Evolutionary conservation across 257 asterid species (phyloP), one percentile per base, ranked within the genome.

Genomic region (Buddleja alternifolia): DNA sequence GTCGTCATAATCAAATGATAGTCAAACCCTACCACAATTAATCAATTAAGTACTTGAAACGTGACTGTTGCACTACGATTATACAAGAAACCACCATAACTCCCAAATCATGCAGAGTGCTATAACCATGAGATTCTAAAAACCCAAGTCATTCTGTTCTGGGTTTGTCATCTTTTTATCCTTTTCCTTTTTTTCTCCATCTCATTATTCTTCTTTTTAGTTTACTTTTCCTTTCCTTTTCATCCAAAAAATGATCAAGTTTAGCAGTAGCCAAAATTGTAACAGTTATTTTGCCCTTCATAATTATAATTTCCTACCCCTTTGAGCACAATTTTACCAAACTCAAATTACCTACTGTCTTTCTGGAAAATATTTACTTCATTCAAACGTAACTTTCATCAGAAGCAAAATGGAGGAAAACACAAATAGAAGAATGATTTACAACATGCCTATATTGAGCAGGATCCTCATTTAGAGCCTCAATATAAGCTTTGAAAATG

Each of bases 401-500:
- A 75, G 8, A 15, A 14, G 34, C 34, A 56, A 60, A 19, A 47
- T 37, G 58, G 42, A 65, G 47, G 42, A 11, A 54, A 46, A 46
- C 6, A 55, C 9, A 40, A 19, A 59, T 10, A 11, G 16, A 40
- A 61, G 41, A 46, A 54, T 61, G 44, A 53, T 53, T 7, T 46
- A 29, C 74, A 32, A 72, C 86, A 8, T 71, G 77, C 98, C 99
- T 88, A 57, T 90, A 93, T 77, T 84, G 86, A 60, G 81, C 77
- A 74, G 97, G 99, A 62, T 88, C 96, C 78, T 93, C 96, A n/a
- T 84, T 85, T 54, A 93, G 60, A 68, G 97, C 95, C 70, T 73
- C 81, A 24, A 88, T 52, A 70, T 93, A 93, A 55, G 99, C 96
- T 79, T 83, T 83, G 79, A 93, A 93, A 66, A 93, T 93, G 70